Conservation (phyloP, 139 green algal species). For the Coelastrella sp. region DNA sequence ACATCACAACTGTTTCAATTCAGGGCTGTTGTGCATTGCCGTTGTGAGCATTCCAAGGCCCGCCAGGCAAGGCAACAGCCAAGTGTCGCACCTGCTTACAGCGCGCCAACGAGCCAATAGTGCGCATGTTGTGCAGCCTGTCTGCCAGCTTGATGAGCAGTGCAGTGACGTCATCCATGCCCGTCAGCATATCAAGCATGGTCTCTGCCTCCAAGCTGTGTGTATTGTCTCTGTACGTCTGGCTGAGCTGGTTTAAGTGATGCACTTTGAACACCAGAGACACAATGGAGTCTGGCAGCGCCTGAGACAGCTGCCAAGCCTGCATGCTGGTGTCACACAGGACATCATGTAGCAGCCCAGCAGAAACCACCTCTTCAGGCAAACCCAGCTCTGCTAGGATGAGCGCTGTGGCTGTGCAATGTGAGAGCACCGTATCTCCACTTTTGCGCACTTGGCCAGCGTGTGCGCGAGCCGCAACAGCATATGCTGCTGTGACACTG, state of each 20-base stretch:
- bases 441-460: conserved; percentile 60
- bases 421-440: conserved; percentile 64
- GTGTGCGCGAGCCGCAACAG: conserved; percentile 53
- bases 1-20: too few species aligned
- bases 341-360: conserved; percentile 78
- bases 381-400: conserved; percentile 78
- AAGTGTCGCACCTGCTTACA: conserved; percentile 55
- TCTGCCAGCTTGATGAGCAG: conserved; percentile 90
- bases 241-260: conserved; percentile 64
- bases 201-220: conserved; percentile 47
- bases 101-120: conserved; percentile 59
- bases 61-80: background rate
- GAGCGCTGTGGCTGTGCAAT: conserved; percentile 68
- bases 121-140: conserved; percentile 80
- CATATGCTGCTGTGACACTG: conserved; percentile 44
- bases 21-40: too few species aligned
- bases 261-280: conserved; percentile 62
- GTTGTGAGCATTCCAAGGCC: too few species aligned
- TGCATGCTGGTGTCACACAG: conserved; percentile 66
- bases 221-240: conserved; percentile 58
- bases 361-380: conserved; percentile 67
- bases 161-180: conserved; percentile 27
- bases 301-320: conserved; percentile 54
- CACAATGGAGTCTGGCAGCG: conserved; percentile 53
- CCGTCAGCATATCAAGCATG: conserved; percentile 50